Evolutionary conservation across 306 rosid genomes (phyloP).

Genomic region (Quillaja saponaria): DNA sequence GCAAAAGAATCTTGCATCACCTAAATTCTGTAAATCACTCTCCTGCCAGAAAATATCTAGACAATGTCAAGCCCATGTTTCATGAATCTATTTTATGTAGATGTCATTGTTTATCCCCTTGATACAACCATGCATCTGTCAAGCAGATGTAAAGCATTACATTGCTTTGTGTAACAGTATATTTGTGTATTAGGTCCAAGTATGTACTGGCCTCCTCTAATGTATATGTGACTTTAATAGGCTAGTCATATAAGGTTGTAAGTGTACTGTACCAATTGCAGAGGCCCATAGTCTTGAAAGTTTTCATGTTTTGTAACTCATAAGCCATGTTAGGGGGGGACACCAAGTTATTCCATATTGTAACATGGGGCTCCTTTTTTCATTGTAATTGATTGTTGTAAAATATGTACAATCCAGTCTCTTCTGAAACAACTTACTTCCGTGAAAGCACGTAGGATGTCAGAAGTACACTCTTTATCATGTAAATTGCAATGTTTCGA

Average conservation of each 20-base stretch:
- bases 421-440: constrained; percentile 17
- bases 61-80: constrained; percentile 8
- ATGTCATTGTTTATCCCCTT: neutral
- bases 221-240: neutral
- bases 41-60: constrained; percentile 26
- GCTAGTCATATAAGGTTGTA: constrained; percentile 12
- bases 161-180: constrained; percentile 12
- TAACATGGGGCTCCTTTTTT: constrained; percentile 11
- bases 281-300: neutral
- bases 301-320: constrained; percentile 23
- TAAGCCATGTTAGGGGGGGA: neutral
- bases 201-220: constrained; percentile 21
- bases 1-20: constrained; percentile 18
- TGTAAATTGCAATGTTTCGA: neutral
- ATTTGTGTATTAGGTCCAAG: constrained; percentile 27
- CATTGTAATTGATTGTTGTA: constrained; percentile 26
- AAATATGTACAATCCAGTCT: constrained; percentile 13
- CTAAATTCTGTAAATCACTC: constrained; percentile 23
- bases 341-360: neutral
- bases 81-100: neutral
- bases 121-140: neutral
- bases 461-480: neutral
- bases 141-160: constrained; percentile 21
- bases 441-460: constrained; percentile 13
- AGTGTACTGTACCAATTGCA: neutral